Evolutionary conservation across 1,284 basidiomycete species (phyloP), one percentile per base, ranked within the genome.

Genomic region (Fomitiporia mediterranea): DNA sequence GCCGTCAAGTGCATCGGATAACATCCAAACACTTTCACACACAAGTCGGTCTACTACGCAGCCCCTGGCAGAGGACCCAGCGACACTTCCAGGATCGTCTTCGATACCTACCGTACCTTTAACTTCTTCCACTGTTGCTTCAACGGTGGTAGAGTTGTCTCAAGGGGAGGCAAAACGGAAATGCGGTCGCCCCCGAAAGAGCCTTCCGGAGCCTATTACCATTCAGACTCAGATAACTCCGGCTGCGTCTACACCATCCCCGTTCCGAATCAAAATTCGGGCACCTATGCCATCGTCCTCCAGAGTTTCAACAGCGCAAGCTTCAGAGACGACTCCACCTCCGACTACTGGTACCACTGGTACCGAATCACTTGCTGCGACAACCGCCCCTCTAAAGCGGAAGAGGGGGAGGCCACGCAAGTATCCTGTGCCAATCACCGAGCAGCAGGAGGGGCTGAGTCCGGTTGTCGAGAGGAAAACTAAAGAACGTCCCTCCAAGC

Each of bases 181-280:
- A 30, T 30, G 44, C 28, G 53, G 53, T 6, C 42, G 53, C 17
- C 53, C 53, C 1, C 17, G 44, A 4, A 55, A 55, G 53, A 28
- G 27, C 25, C 17, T 23, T 13, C 17, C 17, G 17, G 13, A 35
- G 21, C 19, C 25, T 2, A 13, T 25, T 4, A 37, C 17, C 3
- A 21, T n/a, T 23, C 5, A 4, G 40, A 42, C 40, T n/a, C 8
- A 15, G 27, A 28, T 23, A 23, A 28, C 13, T 42, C n/a, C n/a
- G n/a, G 21, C 40, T 7, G 40, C 40, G 19, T 42, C n/a, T 23
- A 42, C 21, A 6, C 40, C 21, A n/a, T n/a, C n/a, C n/a, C n/a
- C n/a, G n/a, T n/a, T n/a, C n/a, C n/a, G n/a, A n/a, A n/a, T n/a
- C n/a, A n/a, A n/a, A n/a, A n/a, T n/a, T n/a, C n/a, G n/a, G n/a